Evolutionary conservation across 2,329 filamentous ascomycete genomes (phyloP), one percentile per base, ranked within the genome.

Genomic region (Fusarium buharicum): DNA sequence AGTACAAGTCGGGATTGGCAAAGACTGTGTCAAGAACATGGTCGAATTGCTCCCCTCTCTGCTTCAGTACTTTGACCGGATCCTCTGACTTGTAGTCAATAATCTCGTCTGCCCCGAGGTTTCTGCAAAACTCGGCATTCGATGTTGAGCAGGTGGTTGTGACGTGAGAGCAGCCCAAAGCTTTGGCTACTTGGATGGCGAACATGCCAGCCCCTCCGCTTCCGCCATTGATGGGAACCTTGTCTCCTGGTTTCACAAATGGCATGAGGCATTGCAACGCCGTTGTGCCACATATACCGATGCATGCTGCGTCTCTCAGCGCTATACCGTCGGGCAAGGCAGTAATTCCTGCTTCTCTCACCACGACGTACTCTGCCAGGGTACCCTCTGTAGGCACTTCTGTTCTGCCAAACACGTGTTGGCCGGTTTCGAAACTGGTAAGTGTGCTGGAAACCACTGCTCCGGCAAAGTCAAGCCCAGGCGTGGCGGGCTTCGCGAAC

Each of bases 401-500:
- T 0, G 64, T 66, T 14, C 54, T 56, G 3, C 65, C 64, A 6
- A 66, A 43, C 0, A 67, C 64, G 11, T 16, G 48, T 2, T 67
- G 64, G 0, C 52, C 64, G 1, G 40, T 12, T 4, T 46, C 17
- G 1, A 66, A 38, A 1, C n/a, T 30, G 1, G 6, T 1, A 0
- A 55, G 4, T 0, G 51, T 52, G 0, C 50, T 66, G 1, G 58
- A 43, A 0, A 64, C 33, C 2, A 69, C 46, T 0, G 55, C 66
- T 1, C 67, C 67, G 0, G 66, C 61, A n/a, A 64, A 67, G 41
- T 69, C 66, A 1, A 67, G 47, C 0, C 64, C 64, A 5, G 64
- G 61, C 0, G 58, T 67, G 2, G 31, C 58, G 0, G 61, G 65
- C 1, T 63, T 67, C 0, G 33, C 41, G 27, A 66, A 63, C 0